Percentiles rank a stretch among this genome's conserved stretches.
phyloP scores from a whole-genome alignment of 2,329 filamentous ascomycete species.

The Leptosphaerulina australis region DNA sequence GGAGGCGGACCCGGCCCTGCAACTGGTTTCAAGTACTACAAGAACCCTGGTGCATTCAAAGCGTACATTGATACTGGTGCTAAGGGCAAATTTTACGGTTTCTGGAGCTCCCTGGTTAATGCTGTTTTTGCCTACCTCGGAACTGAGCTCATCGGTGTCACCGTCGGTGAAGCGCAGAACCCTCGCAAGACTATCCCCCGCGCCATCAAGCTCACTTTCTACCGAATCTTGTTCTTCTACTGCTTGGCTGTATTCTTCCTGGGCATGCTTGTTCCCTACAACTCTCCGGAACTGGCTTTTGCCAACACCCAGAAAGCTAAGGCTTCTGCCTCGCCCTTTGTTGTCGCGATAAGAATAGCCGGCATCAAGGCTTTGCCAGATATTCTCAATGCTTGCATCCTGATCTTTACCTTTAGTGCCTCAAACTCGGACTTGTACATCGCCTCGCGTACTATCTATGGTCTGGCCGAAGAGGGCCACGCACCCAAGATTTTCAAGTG shows the following conservation, averaged over 20 bases:
- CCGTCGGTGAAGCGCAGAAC: conserved; percentile 79
- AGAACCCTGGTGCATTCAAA: conserved; percentile 53
- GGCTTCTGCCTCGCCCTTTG: conserved; percentile 72
- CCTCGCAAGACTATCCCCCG: conserved; percentile 75
- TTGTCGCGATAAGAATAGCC: conserved; percentile 71
- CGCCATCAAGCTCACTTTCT: conserved; percentile 81
- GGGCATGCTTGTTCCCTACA: conserved; percentile 77
- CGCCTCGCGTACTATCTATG: conserved; percentile 74
- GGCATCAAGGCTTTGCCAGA: conserved; percentile 67
- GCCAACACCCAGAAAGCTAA: conserved; percentile 55
- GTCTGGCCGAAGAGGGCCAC: conserved; percentile 72
- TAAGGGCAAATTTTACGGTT: conserved; percentile 52
- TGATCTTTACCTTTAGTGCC: conserved; percentile 77
- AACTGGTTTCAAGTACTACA: conserved; percentile 55
- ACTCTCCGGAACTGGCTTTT: conserved; percentile 65
- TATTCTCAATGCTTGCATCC: conserved; percentile 75
- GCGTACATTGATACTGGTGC: conserved; percentile 44
- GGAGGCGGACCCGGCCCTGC: conserved; percentile 51
- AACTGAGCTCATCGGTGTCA: conserved; percentile 76
- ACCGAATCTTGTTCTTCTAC: conserved; percentile 83
- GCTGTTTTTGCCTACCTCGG: conserved; percentile 79
- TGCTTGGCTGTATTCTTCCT: conserved; percentile 73
- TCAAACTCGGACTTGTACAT: conserved; percentile 80
- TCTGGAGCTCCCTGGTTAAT: conserved; percentile 74
- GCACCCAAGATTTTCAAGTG: conserved; percentile 74